Base-by-base conservation (phyloP, 306 rosid species). In the Ceratonia siliqua region DNA sequence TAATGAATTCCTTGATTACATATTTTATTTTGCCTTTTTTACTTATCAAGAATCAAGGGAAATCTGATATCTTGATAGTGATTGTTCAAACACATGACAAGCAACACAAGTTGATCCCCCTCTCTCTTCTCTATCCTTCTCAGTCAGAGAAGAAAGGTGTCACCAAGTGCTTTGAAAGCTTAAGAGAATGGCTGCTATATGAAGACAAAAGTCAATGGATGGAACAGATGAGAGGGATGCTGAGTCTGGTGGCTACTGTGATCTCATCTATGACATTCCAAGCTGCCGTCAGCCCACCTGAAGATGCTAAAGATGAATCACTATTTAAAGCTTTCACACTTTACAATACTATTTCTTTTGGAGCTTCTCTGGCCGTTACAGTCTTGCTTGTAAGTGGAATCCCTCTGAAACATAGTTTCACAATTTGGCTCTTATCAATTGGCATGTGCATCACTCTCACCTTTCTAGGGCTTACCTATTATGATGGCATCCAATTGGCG, bases 351-450 rank as follows among this genome's bases (percentile, higher is more conserved):
- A 6, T 36, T 7, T 36, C 10, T 32, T 79, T 79, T 30, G 1
- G 48, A 17, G 24, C 79, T 17, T 35, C 83, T 0, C 6, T 65
- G 0, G 6, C 15, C 24, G 69, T 56, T 2, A 15, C 56, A 14
- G 39, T 77, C 45, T 50, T 77, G 41, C 63, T 82, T 9, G 8
- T 77, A 1, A 72, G 76, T 28, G 79, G 85, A 48, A 25, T 67
- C 35, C 50, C 56, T 30, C 59, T 67, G 0, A 15, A 12, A 0
- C n/a, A 72, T 5, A 14, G 18, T 2, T 4, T 61, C 2, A 3
- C 2, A 4, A 15, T 35, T 10, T 73, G 79, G 82, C 7, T 81
- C 5, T 57, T 81, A 4, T 14, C 62, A 7, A 0, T 56, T 11
- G 12, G 1, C 9, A 28, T 65, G 75, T 48, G 28, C 5, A 5